Percentiles rank a stretch among this genome's conserved stretches.
Evolutionary conservation across 1,284 basidiomycete genomes (phyloP).

Genomic region (Pterulicium gracile): DNA sequence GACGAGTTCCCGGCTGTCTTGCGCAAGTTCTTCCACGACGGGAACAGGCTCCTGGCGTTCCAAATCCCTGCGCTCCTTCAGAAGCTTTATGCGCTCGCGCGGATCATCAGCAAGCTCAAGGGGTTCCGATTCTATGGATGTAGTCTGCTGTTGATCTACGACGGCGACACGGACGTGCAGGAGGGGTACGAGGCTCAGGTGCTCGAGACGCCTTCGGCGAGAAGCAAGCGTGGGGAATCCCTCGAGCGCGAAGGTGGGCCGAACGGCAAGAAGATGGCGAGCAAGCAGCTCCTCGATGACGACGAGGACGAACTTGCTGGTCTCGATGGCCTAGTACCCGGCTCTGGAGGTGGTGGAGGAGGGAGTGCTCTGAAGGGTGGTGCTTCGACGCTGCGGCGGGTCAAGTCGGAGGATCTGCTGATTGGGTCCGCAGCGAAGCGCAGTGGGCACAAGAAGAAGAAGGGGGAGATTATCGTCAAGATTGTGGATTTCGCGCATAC

Average conservation of each 20-base stretch:
- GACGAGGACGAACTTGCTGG: conserved; percentile 22
- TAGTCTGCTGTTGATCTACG: conserved; percentile 94
- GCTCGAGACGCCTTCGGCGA: conserved; percentile 57
- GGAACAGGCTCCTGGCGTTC: conserved; percentile 73
- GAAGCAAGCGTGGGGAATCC: conserved; percentile 70
- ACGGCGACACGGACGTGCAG: conserved; percentile 86
- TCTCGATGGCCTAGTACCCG: too few relatives aligned
- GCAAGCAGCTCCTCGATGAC: conserved; percentile 23
- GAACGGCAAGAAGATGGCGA: background rate
- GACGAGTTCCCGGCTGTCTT: conserved; percentile 81
- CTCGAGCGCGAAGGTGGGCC: conserved; percentile 50
- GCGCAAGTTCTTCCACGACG: conserved; percentile 79
- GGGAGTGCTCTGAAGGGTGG: too few relatives aligned
- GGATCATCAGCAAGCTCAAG: conserved; percentile 78
- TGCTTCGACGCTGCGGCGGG: conserved; percentile 41
- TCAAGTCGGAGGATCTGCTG: conserved; percentile 68
- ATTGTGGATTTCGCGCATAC: conserved; percentile 99
- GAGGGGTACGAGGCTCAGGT: conserved; percentile 53
- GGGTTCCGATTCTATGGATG: conserved; percentile 98
- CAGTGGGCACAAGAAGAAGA: conserved; percentile 48
- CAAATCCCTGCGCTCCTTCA: conserved; percentile 89
- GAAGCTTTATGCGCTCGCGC: conserved; percentile 90
- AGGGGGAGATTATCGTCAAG: conserved; percentile 91
- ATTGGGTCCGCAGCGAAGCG: conserved; percentile 53
- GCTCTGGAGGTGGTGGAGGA: too few relatives aligned